A percentile compares a stretch with the other conserved stretches of the same genome.
Evolutionary conservation across 257 asterid species (phyloP).

Genomic region (Handroanthus guayacan): DNA sequence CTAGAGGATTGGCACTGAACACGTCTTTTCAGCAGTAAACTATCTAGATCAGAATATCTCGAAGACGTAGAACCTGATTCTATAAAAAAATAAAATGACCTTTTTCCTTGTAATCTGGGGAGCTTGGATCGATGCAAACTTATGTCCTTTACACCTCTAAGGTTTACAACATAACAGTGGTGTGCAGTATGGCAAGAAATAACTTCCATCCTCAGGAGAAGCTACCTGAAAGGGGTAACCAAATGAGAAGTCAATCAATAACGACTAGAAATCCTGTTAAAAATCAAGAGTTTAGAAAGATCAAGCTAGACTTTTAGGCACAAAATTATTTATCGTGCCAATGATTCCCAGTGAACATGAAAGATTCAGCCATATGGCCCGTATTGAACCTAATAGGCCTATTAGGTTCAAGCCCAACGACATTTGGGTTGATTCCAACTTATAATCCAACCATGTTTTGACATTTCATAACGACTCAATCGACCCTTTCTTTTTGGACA

Average conservation of each 20-base stretch:
- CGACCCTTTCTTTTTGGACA: neutral
- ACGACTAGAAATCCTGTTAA: slow-evolving; percentile 6
- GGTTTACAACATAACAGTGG: slow-evolving; percentile 39
- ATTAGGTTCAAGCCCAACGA: no score
- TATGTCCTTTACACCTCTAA: slow-evolving; percentile 44
- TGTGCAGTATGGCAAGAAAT: slow-evolving; percentile 51
- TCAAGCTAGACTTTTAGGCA: slow-evolving; percentile 29
- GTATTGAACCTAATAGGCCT: no score
- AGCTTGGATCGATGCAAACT: slow-evolving; percentile 37
- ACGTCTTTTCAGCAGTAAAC: slow-evolving; percentile 41
- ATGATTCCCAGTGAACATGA: neutral
- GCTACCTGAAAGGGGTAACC: slow-evolving; percentile 49
- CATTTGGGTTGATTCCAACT: neutral
- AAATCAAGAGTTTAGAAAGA: slow-evolving; percentile 1
- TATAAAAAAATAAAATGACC: slow-evolving; percentile 33
- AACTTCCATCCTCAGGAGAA: slow-evolving; percentile 58
- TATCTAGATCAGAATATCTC: slow-evolving; percentile 38
- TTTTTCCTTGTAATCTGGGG: slow-evolving; percentile 38
- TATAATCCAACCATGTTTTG: slow-evolving; percentile 14
- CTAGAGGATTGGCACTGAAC: slow-evolving; percentile 14
- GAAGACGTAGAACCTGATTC: slow-evolving; percentile 37
- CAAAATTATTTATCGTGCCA: neutral
- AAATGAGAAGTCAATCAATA: slow-evolving; percentile 28
- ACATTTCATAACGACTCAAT: neutral
- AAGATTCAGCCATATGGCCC: no score